Base-by-base conservation (phyloP, 225 moss, liverwort and hornwort species). In the Marchantia paleacea region DNA sequence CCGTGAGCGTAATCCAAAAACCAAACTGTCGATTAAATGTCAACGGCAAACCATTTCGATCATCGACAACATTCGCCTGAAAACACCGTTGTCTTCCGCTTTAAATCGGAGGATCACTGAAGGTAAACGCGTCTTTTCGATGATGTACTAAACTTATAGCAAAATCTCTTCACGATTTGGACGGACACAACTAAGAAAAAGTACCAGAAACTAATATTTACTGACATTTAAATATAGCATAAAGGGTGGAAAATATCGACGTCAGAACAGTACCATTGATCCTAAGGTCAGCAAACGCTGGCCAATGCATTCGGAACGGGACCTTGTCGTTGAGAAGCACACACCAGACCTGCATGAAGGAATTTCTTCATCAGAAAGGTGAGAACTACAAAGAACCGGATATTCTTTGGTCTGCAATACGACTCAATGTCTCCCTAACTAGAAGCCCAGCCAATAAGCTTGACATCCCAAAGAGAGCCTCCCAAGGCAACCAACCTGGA, bases 261-360 rank as follows among this genome's bases (percentile, higher is more conserved):
- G 5, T 4, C 52, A 50, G 7, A 80, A 13, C 48, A 19, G 26
- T 92, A 99, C 99, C 99, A 84, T 99, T 99, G 20, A 99, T 82
- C 50, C 95, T 90, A 31, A 99, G 88, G 52, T 95, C 95, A 82
- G 92, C 89, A 80, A 88, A 92, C 48, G 91, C 89, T 74, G 99
- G 95, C 99, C 99, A 99, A 81, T 99, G 99, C 85, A 99, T 92
- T 67, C 99, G 95, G 72, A 95, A 99, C 55, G 95, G 91, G 29
- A 99, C 99, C 81, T 99, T 99, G 51, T 99, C 99, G 81, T 92
- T 95, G 74, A 99, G 84, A 62, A 99, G 95, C 49, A 99, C 95
- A 88, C 99, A 99, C 99, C 99, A 99, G n/a, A 94, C 92, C 99
- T 99, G 89, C 39, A 87, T 39, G 52, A 51, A 52, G 10, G 8